Evolutionary conservation across 192 early-diverging fungal species (phyloP).

Genomic region (Umbelopsis vinacea): DNA sequence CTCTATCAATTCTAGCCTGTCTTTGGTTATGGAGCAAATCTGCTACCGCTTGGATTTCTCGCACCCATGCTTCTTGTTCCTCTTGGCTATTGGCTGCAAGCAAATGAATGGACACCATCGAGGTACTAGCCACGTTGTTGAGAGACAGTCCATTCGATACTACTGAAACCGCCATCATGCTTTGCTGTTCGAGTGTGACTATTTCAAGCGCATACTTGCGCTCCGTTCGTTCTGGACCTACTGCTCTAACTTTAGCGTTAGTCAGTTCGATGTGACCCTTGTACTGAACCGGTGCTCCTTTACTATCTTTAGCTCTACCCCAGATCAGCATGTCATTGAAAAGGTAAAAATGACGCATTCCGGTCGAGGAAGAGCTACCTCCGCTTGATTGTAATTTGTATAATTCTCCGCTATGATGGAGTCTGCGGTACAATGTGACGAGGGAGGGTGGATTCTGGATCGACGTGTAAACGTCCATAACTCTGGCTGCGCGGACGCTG

Average conservation of each 20-base stretch:
- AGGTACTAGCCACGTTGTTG: not conserved
- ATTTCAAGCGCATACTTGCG: conserved; percentile 1
- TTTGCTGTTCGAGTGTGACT: not conserved
- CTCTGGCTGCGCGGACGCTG: conserved; percentile 10
- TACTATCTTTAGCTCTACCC: conserved; percentile 18
- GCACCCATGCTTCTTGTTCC: conserved; percentile 16
- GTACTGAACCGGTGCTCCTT: conserved; percentile 13
- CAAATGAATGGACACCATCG: not conserved
- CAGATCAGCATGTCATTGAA: conserved; percentile 19
- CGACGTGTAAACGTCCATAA: conserved; percentile 7
- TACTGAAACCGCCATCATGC: not conserved
- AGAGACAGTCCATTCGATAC: not conserved
- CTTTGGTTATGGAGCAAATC: conserved; percentile 1
- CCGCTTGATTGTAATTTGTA: not conserved
- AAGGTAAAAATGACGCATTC: conserved; percentile 17
- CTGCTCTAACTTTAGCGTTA: conserved; percentile 5
- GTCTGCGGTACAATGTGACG: not conserved
- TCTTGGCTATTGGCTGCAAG: conserved; percentile 22
- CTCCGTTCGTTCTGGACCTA: conserved; percentile 19
- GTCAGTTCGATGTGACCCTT: conserved; percentile 7
- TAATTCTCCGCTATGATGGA: not conserved
- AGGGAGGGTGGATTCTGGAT: not conserved
- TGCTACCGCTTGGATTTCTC: conserved; percentile 1
- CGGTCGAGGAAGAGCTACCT: not conserved
- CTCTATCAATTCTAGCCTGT: conserved; percentile 4